These are phyloP conservation scores for Parathielavia appendiculata DNA, from an alignment of 495 filamentous ascomycete genomes.

Conservation along the genomic window DNA sequence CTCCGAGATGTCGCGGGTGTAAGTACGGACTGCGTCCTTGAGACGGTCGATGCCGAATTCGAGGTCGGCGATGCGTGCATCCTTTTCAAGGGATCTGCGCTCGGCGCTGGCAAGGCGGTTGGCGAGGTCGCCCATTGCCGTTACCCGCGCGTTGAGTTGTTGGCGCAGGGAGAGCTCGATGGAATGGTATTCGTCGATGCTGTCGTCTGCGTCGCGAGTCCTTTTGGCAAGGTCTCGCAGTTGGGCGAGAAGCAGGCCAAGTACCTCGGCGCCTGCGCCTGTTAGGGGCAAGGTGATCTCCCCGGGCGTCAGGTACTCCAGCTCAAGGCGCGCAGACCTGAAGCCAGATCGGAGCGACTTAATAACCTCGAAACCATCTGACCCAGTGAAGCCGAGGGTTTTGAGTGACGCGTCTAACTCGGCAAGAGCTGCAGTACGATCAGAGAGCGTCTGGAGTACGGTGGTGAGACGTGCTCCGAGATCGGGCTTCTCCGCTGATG, in stretches of 20 bases:
- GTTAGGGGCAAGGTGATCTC: conserved; percentile 47
- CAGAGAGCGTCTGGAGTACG: conserved; percentile 36
- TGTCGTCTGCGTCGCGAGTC: conserved; percentile 48
- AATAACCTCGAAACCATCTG: conserved; percentile 46
- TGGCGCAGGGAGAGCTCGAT: conserved; percentile 43
- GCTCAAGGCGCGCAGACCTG: conserved; percentile 60
- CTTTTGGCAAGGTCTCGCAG: conserved; percentile 44
- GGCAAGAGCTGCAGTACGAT: conserved; percentile 36
- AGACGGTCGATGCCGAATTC: conserved; percentile 55
- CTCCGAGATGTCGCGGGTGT: conserved; percentile 57
- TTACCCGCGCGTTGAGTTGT: conserved; percentile 43
- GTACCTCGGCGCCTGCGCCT: conserved; percentile 43
- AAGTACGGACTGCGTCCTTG: conserved; percentile 56
- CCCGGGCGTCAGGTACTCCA: conserved; percentile 63
- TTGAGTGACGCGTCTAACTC: conserved; percentile 38
- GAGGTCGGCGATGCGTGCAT: conserved; percentile 52
- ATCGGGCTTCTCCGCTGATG: conserved; percentile 16
- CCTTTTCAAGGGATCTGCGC: conserved; percentile 36
- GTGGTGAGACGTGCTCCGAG: conserved; percentile 34
- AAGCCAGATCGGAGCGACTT: conserved; percentile 48
- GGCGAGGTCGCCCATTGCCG: conserved; percentile 37
- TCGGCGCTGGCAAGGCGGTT: conserved; percentile 45
- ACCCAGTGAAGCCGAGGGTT: conserved; percentile 52
- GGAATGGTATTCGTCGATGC: conserved; percentile 53
- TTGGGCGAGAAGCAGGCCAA: conserved; percentile 41